Percentiles rank a stretch among this genome's conserved stretches.
phyloP scores from a whole-genome alignment of 305 asterid genomes.

The Lippia alba region DNA sequence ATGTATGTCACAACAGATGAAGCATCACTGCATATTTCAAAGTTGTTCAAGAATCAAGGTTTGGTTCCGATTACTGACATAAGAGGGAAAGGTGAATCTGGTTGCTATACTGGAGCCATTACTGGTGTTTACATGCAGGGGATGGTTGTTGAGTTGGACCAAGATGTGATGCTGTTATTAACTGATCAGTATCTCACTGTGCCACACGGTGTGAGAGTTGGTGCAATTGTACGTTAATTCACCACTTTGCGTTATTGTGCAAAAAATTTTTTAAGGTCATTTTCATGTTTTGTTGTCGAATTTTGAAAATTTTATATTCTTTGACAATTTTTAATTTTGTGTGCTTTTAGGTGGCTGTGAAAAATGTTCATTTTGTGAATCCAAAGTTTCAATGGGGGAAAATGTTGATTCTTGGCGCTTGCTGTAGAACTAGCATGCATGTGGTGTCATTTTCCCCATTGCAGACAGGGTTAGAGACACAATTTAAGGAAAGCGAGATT shows the following conservation, averaged over 20 bases:
- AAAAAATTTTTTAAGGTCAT: slow-evolving; percentile 27
- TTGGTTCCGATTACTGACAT: slow-evolving; percentile 22
- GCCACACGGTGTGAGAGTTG: slow-evolving; percentile 87
- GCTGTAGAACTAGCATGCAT: slow-evolving; percentile 67
- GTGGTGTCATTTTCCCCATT: slow-evolving; percentile 86
- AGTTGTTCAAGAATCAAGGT: slow-evolving; percentile 38
- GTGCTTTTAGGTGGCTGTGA: slow-evolving; percentile 66
- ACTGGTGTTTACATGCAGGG: slow-evolving; percentile 83
- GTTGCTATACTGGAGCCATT: slow-evolving; percentile 72
- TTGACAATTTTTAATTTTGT: slow-evolving; percentile 31
- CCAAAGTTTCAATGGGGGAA: slow-evolving; percentile 81
- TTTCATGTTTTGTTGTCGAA: slow-evolving; percentile 22
- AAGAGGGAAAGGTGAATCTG: slow-evolving; percentile 62
- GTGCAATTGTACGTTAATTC: slow-evolving; percentile 72
- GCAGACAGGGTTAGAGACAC: slow-evolving; percentile 62
- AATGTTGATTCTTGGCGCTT: slow-evolving; percentile 81
- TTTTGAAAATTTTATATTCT: background rate
- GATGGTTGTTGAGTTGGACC: slow-evolving; percentile 86
- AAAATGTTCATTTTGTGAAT: slow-evolving; percentile 77
- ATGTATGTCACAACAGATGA: slow-evolving; percentile 70
- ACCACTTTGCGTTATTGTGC: slow-evolving; percentile 21
- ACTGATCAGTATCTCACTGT: slow-evolving; percentile 65
- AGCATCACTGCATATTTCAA: slow-evolving; percentile 55
- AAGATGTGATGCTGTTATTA: slow-evolving; percentile 63
- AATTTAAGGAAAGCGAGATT: slow-evolving; percentile 15